Evolutionary conservation across 2,329 filamentous ascomycete genomes (phyloP).

Genomic region (Malbranchea cinnamomea): DNA sequence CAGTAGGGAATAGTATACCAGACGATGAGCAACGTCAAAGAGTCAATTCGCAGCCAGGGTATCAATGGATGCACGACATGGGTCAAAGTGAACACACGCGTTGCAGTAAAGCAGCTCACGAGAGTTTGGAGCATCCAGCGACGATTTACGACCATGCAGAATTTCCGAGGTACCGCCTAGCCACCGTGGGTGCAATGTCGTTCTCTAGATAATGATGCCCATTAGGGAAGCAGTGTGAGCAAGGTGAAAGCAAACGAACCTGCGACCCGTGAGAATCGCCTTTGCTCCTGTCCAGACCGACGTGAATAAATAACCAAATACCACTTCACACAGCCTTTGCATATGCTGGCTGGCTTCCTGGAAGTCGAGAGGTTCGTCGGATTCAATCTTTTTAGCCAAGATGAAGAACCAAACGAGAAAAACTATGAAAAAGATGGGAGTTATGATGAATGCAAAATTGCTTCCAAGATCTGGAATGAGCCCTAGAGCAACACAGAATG

Average conservation of each 20-base stretch:
- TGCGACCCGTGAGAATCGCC: slow-evolving; percentile 1
- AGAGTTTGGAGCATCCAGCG: slow-evolving; percentile 2
- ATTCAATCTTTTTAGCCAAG: background rate
- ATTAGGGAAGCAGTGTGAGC: slow-evolving; percentile 1
- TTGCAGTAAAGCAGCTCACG: slow-evolving; percentile 1
- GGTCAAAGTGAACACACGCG: slow-evolving; percentile 3
- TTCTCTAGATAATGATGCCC: slow-evolving; percentile 4
- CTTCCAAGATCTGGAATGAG: slow-evolving; percentile 3
- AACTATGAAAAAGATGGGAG: slow-evolving; percentile 4
- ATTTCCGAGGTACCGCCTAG: slow-evolving; percentile 3
- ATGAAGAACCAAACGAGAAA: slow-evolving; percentile 4
- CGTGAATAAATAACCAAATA: slow-evolving; percentile 4
- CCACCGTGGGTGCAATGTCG: slow-evolving; percentile 2
- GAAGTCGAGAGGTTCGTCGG: background rate
- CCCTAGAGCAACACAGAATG: slow-evolving; percentile 1
- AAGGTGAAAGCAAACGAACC: slow-evolving; percentile 2
- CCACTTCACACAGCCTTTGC: slow-evolving; percentile 2
- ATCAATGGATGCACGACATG: slow-evolving; percentile 2
- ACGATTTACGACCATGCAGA: slow-evolving; percentile 5
- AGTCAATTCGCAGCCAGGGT: slow-evolving; percentile 4
- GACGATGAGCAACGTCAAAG: slow-evolving; percentile 3
- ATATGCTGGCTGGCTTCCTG: slow-evolving; percentile 1
- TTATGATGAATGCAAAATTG: slow-evolving; percentile 4
- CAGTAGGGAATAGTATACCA: slow-evolving; percentile 3
- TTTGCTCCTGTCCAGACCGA: slow-evolving; percentile 2